Conservation (phyloP, 805 yeast genomes). For the Kurtzmaniella fragi region DNA sequence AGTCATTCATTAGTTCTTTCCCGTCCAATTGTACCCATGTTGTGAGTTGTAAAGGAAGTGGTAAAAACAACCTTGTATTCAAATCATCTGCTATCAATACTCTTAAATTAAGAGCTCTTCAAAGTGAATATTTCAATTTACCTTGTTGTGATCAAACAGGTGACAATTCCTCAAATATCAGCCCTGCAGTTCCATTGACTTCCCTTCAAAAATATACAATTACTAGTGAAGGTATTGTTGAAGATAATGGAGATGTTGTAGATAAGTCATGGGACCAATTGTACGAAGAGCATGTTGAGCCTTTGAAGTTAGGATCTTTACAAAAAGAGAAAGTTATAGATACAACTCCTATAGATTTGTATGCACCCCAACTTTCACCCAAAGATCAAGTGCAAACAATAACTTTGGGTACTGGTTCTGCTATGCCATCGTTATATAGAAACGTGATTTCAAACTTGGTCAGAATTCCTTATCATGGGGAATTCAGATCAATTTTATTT, state of each 20-base stretch:
- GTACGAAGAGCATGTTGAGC: constrained; percentile 24
- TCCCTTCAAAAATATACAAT: constrained; percentile 2
- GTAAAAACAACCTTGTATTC: constrained; percentile 59
- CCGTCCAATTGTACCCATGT: constrained; percentile 52
- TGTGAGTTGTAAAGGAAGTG: constrained; percentile 65
- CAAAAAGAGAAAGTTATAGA: constrained; percentile 13
- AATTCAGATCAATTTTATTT: constrained; percentile 49
- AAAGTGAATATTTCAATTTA: constrained; percentile 40
- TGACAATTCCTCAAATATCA: background rate
- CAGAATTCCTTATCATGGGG: constrained; percentile 52
- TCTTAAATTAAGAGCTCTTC: constrained; percentile 53
- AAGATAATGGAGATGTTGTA: background rate
- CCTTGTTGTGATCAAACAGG: constrained; percentile 20
- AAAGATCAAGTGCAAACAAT: constrained; percentile 59
- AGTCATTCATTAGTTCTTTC: constrained; percentile 49
- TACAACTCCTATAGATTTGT: constrained; percentile 16
- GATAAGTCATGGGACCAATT: constrained; percentile 23
- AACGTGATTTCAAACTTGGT: constrained; percentile 81
- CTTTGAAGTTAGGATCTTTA: constrained; percentile 11
- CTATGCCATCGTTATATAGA: constrained; percentile 77
- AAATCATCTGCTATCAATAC: constrained; percentile 48
- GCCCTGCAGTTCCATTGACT: constrained; percentile 4
- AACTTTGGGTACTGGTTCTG: constrained; percentile 90
- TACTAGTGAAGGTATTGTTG: constrained; percentile 1
- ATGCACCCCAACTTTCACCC: constrained; percentile 13